Evolutionary conservation across 495 filamentous ascomycete species (phyloP).

Genomic region (Peziza echinospora): DNA sequence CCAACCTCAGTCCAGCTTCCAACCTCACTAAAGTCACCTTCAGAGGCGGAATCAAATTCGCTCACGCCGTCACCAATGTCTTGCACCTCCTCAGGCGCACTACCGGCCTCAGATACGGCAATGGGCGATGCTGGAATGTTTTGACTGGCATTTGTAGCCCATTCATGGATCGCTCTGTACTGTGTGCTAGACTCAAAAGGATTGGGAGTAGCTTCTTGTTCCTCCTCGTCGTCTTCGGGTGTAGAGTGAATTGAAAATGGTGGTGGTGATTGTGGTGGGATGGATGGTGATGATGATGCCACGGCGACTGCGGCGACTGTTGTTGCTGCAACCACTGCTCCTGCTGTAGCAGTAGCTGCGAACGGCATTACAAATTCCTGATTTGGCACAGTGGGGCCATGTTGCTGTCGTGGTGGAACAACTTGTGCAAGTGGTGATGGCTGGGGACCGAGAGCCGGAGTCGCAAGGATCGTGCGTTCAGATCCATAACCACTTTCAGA

Average conservation of each 20-base stretch:
- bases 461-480: neutral
- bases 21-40: neutral
- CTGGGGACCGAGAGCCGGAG: neutral
- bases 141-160: neutral
- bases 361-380: no score
- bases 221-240: no score
- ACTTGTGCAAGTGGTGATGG: neutral
- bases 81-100: neutral
- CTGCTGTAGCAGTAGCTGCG: neutral
- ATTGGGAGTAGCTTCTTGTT: no score
- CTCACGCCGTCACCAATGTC: neutral
- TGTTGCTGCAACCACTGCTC: neutral
- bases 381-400: no score
- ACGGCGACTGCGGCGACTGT: neutral
- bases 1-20: neutral
- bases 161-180: neutral
- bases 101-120: neutral
- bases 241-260: neutral
- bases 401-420: no score
- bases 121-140: neutral
- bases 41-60: neutral
- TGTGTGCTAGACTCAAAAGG: neutral
- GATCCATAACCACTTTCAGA: neutral
- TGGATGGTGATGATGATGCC: neutral
- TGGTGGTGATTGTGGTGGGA: neutral